A percentile compares a stretch with the other conserved stretches of the same genome.
Conservation (phyloP, 2,329 filamentous ascomycete species). For the Mollisia scopiformis region DNA sequence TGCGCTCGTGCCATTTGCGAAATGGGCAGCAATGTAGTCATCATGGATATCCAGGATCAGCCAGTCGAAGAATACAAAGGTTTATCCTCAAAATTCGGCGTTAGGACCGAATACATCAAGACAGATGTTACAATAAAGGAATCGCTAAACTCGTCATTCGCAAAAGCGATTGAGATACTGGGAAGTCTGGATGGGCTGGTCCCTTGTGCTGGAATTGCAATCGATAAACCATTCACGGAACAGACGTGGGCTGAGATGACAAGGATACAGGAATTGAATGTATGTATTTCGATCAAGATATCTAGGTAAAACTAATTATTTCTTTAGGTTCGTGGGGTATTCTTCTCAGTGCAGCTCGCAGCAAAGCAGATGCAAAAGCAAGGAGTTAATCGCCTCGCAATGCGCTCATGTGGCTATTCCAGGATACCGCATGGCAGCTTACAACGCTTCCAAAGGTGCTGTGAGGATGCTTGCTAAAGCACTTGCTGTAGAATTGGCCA, state of each 20-base stretch:
- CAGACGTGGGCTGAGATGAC: background rate
- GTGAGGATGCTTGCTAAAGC: background rate
- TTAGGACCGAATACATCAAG: background rate
- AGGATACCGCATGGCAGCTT: background rate
- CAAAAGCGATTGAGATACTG: background rate
- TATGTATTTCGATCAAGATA: background rate
- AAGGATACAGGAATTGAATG: background rate
- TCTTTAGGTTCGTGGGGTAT: background rate
- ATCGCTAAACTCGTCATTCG: background rate
- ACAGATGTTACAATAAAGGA: background rate
- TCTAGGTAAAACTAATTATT: background rate
- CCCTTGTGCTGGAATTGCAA: background rate
- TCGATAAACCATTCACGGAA: background rate
- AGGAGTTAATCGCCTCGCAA: background rate
- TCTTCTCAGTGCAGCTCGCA: background rate
- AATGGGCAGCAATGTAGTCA: background rate
- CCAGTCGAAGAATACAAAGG: background rate
- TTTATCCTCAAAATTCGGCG: background rate
- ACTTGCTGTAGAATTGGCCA: background rate
- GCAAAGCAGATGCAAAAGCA: background rate
- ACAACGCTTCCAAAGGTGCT: background rate
- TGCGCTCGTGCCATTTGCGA: background rate
- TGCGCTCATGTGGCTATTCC: background rate
- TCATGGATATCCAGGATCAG: background rate
- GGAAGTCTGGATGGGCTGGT: too few relatives aligned